These are phyloP conservation scores for Ceratocystis huliohia DNA, from an alignment of 2,329 filamentous ascomycete species.

Conservation along the genomic window DNA sequence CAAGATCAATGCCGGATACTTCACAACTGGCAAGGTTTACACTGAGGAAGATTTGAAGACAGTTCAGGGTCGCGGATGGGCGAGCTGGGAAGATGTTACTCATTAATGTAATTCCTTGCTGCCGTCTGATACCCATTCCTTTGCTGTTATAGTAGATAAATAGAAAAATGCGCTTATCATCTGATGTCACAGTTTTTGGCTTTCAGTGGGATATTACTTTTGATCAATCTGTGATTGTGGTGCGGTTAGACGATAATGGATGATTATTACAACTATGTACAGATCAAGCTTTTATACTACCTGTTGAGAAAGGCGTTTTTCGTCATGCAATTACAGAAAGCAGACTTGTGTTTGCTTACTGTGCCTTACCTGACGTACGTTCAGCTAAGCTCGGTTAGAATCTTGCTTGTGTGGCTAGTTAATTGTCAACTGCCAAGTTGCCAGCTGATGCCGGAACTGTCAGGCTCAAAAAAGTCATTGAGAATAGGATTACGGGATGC, in stretches of 20 bases:
- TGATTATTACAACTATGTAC: too few relatives aligned
- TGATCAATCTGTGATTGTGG: too few relatives aligned
- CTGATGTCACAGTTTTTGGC: neutral
- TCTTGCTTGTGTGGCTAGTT: neutral
- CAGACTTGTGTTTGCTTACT: neutral
- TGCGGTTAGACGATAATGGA: too few relatives aligned
- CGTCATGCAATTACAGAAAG: too few relatives aligned
- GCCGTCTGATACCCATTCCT: conserved; percentile 12
- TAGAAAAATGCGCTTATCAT: neutral
- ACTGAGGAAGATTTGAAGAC: conserved; percentile 73
- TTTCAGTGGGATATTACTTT: too few relatives aligned
- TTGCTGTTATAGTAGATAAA: neutral
- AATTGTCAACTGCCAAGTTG: neutral
- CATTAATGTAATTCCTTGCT: conserved; percentile 14
- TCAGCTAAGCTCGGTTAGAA: neutral
- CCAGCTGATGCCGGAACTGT: neutral
- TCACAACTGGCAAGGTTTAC: conserved; percentile 83
- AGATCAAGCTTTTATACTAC: too few relatives aligned
- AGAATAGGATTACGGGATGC: neutral
- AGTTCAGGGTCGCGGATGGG: conserved; percentile 84
- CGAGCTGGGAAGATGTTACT: conserved; percentile 35
- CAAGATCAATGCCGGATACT: conserved; percentile 81
- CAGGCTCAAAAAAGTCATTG: neutral
- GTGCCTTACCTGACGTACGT: neutral
- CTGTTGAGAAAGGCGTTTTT: too few relatives aligned